A percentile compares a stretch with the other conserved stretches of the same genome.
phyloP scores from a whole-genome alignment of 2,329 filamentous ascomycete species.

The Colletotrichum gigasporum region DNA sequence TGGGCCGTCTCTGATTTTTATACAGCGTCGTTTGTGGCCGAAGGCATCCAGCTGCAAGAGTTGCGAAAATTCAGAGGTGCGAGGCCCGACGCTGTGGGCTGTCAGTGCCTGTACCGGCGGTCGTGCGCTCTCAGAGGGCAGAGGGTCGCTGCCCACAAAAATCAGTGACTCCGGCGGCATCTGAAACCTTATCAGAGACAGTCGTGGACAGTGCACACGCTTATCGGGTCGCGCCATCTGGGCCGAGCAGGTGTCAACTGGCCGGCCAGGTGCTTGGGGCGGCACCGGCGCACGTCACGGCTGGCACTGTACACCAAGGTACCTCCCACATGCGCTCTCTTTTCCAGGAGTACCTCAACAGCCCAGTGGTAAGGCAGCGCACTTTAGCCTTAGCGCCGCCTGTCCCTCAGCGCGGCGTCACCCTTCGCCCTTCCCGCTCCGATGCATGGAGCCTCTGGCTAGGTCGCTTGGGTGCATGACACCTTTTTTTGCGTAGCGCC shows the following conservation, averaged over 20 bases:
- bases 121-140: background rate
- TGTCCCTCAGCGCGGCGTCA: background rate
- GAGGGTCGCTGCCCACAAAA: background rate
- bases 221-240: constrained; percentile 1
- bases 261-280: background rate
- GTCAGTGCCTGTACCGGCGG: background rate
- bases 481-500: background rate
- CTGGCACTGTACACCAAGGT: constrained; percentile 1
- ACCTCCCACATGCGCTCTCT: background rate
- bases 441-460: constrained; percentile 3
- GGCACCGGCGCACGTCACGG: constrained; percentile 7
- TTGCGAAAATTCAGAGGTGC: constrained; percentile 27
- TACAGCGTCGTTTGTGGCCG: too few species aligned
- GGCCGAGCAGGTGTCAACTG: background rate
- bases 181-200: constrained; percentile 13
- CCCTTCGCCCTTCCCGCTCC: constrained; percentile 4
- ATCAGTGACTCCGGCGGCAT: constrained; percentile 12
- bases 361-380: background rate
- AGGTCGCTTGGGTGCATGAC: background rate
- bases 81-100: background rate
- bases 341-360: background rate
- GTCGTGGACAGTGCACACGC: background rate
- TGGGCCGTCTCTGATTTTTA: too few species aligned
- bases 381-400: constrained; percentile 10
- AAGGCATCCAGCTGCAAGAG: background rate